Evolutionary conservation across 2,329 filamentous ascomycete genomes (phyloP).

Genomic region (Alternaria gansuensis): DNA sequence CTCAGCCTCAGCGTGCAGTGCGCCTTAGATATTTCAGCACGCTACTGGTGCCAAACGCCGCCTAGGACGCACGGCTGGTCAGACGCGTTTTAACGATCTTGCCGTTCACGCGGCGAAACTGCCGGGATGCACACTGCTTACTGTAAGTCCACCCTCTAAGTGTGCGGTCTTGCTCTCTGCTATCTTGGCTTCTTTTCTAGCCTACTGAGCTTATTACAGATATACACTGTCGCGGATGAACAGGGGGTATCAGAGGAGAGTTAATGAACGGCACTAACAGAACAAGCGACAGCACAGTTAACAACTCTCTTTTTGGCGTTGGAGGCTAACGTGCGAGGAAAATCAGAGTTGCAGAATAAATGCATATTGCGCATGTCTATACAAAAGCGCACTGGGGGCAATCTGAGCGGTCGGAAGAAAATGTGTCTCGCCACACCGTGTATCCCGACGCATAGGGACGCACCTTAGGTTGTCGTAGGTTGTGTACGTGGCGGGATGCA

Average conservation of each 20-base stretch:
- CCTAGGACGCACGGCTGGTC: background rate
- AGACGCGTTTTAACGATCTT: background rate
- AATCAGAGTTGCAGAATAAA: constrained; percentile 2
- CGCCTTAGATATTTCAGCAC: constrained; percentile 4
- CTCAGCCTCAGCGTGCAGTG: background rate
- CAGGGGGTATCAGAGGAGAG: constrained; percentile 22
- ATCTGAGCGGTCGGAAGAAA: constrained; percentile 4
- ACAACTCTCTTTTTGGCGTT: background rate
- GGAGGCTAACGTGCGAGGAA: background rate
- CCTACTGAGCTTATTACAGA: background rate
- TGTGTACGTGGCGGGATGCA: too few relatives aligned
- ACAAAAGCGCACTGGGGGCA: background rate
- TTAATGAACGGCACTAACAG: background rate
- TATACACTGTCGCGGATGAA: constrained; percentile 14
- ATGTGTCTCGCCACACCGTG: too few relatives aligned
- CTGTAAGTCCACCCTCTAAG: background rate
- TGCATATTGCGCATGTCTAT: constrained; percentile 7
- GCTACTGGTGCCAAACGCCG: constrained; percentile 3
- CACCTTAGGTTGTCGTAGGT: too few relatives aligned
- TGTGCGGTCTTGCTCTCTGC: background rate
- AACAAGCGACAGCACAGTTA: constrained; percentile 2
- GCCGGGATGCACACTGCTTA: background rate
- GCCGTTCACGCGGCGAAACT: background rate
- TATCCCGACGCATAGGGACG: too few relatives aligned
- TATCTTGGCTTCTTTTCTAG: background rate